Conservation (phyloP, 2,329 filamentous ascomycete genomes). For the Aspergillus sp. region DNA sequence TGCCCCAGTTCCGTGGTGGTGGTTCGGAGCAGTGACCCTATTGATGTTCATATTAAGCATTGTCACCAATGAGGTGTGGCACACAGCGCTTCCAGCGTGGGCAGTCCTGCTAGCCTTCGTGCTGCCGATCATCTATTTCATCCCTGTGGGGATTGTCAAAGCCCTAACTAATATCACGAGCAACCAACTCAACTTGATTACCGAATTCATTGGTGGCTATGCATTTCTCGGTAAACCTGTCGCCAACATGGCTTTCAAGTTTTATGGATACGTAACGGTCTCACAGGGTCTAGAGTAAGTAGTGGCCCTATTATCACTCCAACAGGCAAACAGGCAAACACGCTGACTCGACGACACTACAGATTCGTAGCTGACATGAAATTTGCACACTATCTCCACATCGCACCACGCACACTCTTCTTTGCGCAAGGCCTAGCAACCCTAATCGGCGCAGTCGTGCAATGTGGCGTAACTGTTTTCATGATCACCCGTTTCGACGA, state of each 20-base stretch:
- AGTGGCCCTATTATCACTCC: not conserved
- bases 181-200: slow-evolving; percentile 49
- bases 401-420: slow-evolving; percentile 52
- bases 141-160: slow-evolving; percentile 51
- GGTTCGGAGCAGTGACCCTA: slow-evolving; percentile 43
- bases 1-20: slow-evolving; percentile 45
- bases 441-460: slow-evolving; percentile 50
- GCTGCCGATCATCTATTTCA: slow-evolving; percentile 47
- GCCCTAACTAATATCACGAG: slow-evolving; percentile 51
- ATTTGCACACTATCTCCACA: slow-evolving; percentile 53
- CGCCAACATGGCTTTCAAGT: slow-evolving; percentile 66
- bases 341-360: not conserved
- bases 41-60: slow-evolving; percentile 39
- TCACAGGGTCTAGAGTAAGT: slow-evolving; percentile 56
- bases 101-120: slow-evolving; percentile 47
- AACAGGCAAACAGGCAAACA: not conserved
- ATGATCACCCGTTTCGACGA: slow-evolving; percentile 48
- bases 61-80: slow-evolving; percentile 43
- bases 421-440: slow-evolving; percentile 52
- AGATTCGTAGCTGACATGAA: slow-evolving; percentile 68
- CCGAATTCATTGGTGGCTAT: slow-evolving; percentile 52
- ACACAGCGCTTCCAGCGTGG: slow-evolving; percentile 48
- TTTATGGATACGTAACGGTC: slow-evolving; percentile 68
- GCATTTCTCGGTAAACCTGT: slow-evolving; percentile 48
- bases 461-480: slow-evolving; percentile 52